Conservation (phyloP, 805 yeast species). For the Metschnikowia proteae region DNA sequence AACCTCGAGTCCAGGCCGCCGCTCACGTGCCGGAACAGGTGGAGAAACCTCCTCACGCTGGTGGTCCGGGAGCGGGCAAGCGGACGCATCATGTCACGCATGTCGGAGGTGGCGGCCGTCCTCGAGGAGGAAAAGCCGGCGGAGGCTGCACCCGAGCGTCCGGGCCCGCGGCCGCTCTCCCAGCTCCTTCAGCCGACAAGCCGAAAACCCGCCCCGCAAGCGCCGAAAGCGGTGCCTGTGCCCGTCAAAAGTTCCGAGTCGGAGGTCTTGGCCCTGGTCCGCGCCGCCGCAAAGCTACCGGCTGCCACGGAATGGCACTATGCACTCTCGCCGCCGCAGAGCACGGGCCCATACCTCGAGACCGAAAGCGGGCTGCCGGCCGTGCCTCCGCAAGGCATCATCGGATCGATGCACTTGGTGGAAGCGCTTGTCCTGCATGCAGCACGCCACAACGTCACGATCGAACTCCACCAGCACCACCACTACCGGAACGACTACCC, state of each 20-base stretch:
- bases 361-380: background rate
- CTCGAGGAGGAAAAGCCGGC: background rate
- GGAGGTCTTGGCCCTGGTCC: constrained; percentile 8
- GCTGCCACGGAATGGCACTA: constrained; percentile 1
- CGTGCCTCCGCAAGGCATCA: constrained; percentile 36
- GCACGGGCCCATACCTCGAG: background rate
- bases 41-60: constrained; percentile 81
- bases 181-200: background rate
- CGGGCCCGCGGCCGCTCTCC: background rate
- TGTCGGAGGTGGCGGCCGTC: constrained; percentile 36
- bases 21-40: constrained; percentile 84
- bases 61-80: constrained; percentile 66
- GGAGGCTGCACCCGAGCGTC: too few relatives aligned
- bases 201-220: background rate
- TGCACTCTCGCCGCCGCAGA: background rate
- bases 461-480: constrained; percentile 80
- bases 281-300: constrained; percentile 5
- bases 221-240: background rate
- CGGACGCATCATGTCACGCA: constrained; percentile 52
- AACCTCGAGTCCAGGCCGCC: constrained; percentile 79
- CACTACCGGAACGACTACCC: constrained; percentile 50
- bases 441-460: constrained; percentile 48
- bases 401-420: constrained; percentile 50
- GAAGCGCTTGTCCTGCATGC: constrained; percentile 59
- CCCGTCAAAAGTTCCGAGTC: background rate